These are phyloP conservation scores for Penicillium egyptiacum DNA, from an alignment of 495 filamentous ascomycete species.

Conservation along the genomic window DNA sequence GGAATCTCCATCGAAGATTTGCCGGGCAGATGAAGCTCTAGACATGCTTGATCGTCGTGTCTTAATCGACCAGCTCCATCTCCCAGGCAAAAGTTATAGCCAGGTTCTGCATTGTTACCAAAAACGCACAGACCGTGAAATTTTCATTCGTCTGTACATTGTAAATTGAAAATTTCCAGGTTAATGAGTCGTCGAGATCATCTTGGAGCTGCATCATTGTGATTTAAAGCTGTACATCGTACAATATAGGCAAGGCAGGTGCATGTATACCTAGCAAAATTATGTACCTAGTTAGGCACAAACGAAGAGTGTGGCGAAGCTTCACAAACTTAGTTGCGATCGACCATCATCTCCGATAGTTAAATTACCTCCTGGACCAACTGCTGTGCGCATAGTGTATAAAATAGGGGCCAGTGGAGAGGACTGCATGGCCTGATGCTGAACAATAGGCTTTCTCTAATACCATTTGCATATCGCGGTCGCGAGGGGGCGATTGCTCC, in stretches of 20 bases:
- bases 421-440: slow-evolving; percentile 6
- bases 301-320: background rate
- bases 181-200: background rate
- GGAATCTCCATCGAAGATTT: background rate
- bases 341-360: background rate
- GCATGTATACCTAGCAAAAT: background rate
- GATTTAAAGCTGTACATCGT: slow-evolving; percentile 2
- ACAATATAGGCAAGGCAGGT: slow-evolving; percentile 2
- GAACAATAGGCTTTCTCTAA: background rate
- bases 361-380: background rate
- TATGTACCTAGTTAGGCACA: no score
- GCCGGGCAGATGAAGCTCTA: slow-evolving; percentile 18
- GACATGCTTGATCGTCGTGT: slow-evolving; percentile 18
- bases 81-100: slow-evolving; percentile 1
- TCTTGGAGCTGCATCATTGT: slow-evolving; percentile 1
- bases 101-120: background rate
- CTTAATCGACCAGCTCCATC: slow-evolving; percentile 15
- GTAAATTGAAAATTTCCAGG: background rate
- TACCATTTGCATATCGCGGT: slow-evolving; percentile 4
- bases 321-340: background rate
- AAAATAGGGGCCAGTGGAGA: slow-evolving; percentile 11
- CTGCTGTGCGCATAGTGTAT: background rate
- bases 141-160: background rate
- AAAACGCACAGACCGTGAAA: slow-evolving; percentile 3
- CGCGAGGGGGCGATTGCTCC: slow-evolving; percentile 13